Evolutionary conservation across 208 protist species (phyloP).

Genomic region (Naegleria fowleri): DNA sequence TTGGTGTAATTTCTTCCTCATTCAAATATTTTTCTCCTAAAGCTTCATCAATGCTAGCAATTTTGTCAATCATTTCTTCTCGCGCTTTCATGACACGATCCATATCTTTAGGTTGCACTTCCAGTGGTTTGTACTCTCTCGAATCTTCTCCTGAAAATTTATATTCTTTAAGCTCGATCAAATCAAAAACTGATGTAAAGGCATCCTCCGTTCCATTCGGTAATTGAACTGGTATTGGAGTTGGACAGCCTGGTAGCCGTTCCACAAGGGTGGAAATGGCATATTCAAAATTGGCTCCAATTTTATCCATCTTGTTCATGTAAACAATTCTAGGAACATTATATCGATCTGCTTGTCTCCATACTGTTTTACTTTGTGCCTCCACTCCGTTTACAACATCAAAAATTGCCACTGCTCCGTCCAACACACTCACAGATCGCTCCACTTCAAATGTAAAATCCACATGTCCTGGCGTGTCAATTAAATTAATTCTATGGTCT

Average conservation of each 20-base stretch:
- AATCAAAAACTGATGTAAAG: conserved; percentile 76
- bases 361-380: conserved; percentile 52
- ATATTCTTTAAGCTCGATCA: conserved; percentile 60
- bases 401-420: conserved; percentile 89
- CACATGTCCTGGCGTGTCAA: conserved; percentile 92
- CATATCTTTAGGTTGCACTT: neutral
- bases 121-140: neutral
- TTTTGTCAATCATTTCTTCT: conserved; percentile 36
- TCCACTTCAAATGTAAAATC: conserved; percentile 96
- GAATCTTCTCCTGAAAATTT: conserved; percentile 63
- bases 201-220: conserved; percentile 62
- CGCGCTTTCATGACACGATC: neutral
- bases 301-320: conserved; percentile 92
- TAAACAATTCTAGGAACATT: conserved; percentile 74
- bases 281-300: conserved; percentile 69
- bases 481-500: conserved; percentile 74
- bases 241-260: conserved; percentile 67
- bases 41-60: conserved; percentile 47
- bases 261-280: conserved; percentile 61
- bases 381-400: conserved; percentile 78
- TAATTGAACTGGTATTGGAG: conserved; percentile 68
- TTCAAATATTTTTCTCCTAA: conserved; percentile 42
- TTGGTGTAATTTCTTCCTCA: conserved; percentile 55
- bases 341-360: conserved; percentile 66
- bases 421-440: conserved; percentile 86